Conservation (phyloP, 108 stramenopile species). For the Epithemia pelagica region DNA sequence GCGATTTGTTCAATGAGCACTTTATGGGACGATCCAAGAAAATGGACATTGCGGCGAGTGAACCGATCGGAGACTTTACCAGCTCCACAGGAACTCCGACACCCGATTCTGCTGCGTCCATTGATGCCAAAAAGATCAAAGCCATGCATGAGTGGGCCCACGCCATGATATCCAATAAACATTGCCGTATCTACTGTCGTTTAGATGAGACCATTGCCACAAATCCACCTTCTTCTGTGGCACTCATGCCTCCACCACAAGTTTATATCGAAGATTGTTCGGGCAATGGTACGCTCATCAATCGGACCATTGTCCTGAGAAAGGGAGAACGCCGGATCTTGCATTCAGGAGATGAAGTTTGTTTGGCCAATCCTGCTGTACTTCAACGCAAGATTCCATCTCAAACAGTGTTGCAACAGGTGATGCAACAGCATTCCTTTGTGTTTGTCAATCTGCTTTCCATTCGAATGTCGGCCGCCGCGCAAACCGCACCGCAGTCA, state of each 20-base stretch:
- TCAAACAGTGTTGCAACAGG: slow-evolving; percentile 19
- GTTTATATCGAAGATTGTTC: slow-evolving; percentile 87
- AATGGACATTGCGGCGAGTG: slow-evolving; percentile 31
- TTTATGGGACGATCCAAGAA: slow-evolving; percentile 36
- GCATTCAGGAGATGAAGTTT: slow-evolving; percentile 91
- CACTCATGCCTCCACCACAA: slow-evolving; percentile 33
- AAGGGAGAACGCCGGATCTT: slow-evolving; percentile 73
- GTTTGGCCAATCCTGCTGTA: slow-evolving; percentile 68
- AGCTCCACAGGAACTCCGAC: background rate
- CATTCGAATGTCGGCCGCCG: background rate
- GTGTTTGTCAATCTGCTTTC: slow-evolving; percentile 58
- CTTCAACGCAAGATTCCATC: slow-evolving; percentile 44
- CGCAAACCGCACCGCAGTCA: slow-evolving; percentile 30
- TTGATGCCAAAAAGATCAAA: slow-evolving; percentile 11
- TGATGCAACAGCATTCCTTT: slow-evolving; percentile 59
- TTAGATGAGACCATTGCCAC: slow-evolving; percentile 13
- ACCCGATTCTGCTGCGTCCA: background rate
- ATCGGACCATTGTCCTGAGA: slow-evolving; percentile 52
- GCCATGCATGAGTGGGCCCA: slow-evolving; percentile 49
- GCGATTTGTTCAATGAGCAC: slow-evolving; percentile 43
- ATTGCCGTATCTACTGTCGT: slow-evolving; percentile 66
- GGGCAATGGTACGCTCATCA: slow-evolving; percentile 89
- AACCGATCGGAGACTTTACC: background rate
- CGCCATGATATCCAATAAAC: slow-evolving; percentile 66
- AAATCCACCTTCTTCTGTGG: background rate